Evolutionary conservation across 805 yeast genomes (phyloP).

Genomic region (Candida nitratophila): DNA sequence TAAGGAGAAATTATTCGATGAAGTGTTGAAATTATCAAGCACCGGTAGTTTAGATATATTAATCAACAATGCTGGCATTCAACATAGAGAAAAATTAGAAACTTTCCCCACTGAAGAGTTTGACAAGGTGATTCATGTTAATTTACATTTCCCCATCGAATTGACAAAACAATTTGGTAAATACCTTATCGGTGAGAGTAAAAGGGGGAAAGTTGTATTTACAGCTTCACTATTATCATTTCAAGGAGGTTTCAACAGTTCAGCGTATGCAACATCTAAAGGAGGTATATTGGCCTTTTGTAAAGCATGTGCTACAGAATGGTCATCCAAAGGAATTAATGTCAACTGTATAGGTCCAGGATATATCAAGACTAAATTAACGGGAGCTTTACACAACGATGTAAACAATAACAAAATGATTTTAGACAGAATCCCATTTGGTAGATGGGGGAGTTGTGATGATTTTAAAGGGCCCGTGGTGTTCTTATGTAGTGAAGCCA

Average conservation of each 20-base stretch:
- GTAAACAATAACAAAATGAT: constrained; percentile 20
- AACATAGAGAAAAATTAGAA: constrained; percentile 24
- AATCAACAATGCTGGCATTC: constrained; percentile 30
- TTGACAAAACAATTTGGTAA: constrained; percentile 31
- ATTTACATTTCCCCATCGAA: constrained; percentile 29
- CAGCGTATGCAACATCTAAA: constrained; percentile 36
- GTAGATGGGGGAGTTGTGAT: constrained; percentile 40
- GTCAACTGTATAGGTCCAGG: constrained; percentile 48
- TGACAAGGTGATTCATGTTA: constrained; percentile 34
- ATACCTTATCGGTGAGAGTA: constrained; percentile 26
- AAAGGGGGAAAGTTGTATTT: constrained; percentile 34
- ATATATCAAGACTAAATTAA: constrained; percentile 40
- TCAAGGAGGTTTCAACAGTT: constrained; percentile 31
- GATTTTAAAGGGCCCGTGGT: constrained; percentile 39
- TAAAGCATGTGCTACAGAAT: constrained; percentile 35
- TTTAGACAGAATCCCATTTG: constrained; percentile 34
- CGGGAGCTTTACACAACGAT: constrained; percentile 22
- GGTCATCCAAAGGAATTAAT: constrained; percentile 36
- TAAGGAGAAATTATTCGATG: constrained; percentile 21
- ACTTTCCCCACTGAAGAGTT: constrained; percentile 32
- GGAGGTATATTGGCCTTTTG: constrained; percentile 32
- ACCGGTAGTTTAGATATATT: constrained; percentile 25
- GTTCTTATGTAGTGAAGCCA: constrained; percentile 42
- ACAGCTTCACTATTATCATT: constrained; percentile 35
- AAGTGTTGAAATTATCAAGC: constrained; percentile 23